Base-by-base conservation (phyloP, 371 early-diverging fungal genomes). In the Mucor ambiguus region DNA sequence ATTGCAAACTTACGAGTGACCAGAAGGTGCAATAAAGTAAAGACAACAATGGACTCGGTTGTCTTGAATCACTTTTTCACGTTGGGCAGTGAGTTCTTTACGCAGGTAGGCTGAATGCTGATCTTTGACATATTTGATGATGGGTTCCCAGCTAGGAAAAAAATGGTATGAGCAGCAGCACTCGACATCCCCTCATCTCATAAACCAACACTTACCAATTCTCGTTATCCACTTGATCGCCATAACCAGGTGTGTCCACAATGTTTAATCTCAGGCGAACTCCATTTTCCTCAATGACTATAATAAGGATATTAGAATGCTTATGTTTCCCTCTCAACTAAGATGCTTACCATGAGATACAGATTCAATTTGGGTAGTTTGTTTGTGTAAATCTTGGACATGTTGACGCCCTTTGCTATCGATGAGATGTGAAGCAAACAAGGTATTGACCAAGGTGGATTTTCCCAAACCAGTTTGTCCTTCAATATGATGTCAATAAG, bases 401-500 rank as follows among this genome's bases (percentile, higher is more conserved):
- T 78, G 80, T 60, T 85, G 83, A 68, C 93, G 90, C 44, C 90
- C 94, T 84, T 93, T 92, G 70, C 87, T 88, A 73, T 95, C 93
- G 67, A 93, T 89, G 66, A 95, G 82, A 64, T 95, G 94, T 29
- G 91, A 87, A 48, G 94, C 89, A 78, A 94, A 94, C 65, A 93
- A 85, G 64, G 99, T 98, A 87, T 98, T 99, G 75, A 99, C 90
- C 63, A 99, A 86, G 32, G 99, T 99, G 14, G 98, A 95, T 82
- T 99, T 97, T 67, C 99, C 99, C 65, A 99, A 85, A 26, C 99
- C 99, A 63, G 96, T 92, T 90, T 98, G 96, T 63, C 98, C 96
- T 91, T 26, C 18, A 16, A 35, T 35, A 37, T 24, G 26, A n/a
- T 30, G 32, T 32, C n/a, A 56, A 33, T 26, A 16, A 18, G 32